Conservation (phyloP, 176 grass and related monocot genomes). For the Zizania latifolia region DNA sequence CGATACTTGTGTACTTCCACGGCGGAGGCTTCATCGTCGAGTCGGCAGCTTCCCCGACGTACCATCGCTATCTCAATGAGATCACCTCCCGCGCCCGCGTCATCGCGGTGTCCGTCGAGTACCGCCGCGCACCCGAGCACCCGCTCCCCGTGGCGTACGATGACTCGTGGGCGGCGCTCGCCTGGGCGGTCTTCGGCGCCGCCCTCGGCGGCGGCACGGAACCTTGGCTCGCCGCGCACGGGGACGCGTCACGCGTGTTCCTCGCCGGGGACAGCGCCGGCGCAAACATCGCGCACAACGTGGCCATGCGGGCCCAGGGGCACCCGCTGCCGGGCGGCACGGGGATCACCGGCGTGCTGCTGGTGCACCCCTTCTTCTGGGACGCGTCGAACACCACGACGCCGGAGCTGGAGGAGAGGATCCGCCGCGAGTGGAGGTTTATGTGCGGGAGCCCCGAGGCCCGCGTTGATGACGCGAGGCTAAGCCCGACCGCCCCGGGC, state of each 20-base stretch:
- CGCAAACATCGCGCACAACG: slow-evolving; percentile 58
- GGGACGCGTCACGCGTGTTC: slow-evolving; percentile 41
- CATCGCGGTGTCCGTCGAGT: slow-evolving; percentile 55
- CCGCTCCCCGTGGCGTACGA: slow-evolving; percentile 58
- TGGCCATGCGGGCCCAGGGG: slow-evolving; percentile 29
- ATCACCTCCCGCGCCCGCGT: slow-evolving; percentile 27
- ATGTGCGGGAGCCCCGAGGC: slow-evolving; percentile 19
- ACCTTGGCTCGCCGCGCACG: slow-evolving; percentile 42
- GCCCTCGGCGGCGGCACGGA: background rate
- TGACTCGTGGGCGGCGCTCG: slow-evolving; percentile 44
- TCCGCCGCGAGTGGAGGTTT: slow-evolving; percentile 39
- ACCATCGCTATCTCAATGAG: slow-evolving; percentile 52
- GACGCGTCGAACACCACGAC: slow-evolving; percentile 37
- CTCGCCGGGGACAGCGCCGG: slow-evolving; percentile 57
- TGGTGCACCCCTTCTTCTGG: slow-evolving; percentile 55
- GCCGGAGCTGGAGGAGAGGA: slow-evolving; percentile 2
- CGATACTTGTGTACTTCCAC: slow-evolving; percentile 62
- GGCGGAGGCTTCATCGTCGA: slow-evolving; percentile 60
- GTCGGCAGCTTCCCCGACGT: slow-evolving; percentile 33
- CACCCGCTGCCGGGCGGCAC: background rate
- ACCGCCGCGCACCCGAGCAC: slow-evolving; percentile 57
- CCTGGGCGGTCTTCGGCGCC: slow-evolving; percentile 17
- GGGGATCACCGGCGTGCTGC: slow-evolving; percentile 30
- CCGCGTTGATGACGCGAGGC: slow-evolving; percentile 21
- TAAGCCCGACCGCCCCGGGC: slow-evolving; percentile 3